Conservation (phyloP, 805 yeast genomes). For the Candida ipomoeae region DNA sequence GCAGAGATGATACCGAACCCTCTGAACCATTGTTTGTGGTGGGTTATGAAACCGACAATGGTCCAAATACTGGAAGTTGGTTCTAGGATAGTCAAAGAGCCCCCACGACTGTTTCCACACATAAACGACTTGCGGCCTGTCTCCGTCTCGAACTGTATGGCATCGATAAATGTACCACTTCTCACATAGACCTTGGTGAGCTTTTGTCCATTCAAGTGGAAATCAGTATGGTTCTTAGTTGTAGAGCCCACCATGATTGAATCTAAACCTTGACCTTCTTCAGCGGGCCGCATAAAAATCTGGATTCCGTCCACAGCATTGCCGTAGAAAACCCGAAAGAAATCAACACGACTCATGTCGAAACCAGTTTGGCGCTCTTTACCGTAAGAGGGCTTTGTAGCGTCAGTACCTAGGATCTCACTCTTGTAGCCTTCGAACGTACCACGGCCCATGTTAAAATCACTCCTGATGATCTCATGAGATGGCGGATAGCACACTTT, state of each 20-base stretch:
- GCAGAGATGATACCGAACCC: constrained; percentile 69
- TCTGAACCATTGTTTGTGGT: constrained; percentile 64
- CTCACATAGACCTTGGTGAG: constrained; percentile 60
- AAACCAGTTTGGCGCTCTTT: constrained; percentile 20
- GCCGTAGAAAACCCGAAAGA: constrained; percentile 68
- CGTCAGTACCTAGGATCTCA: constrained; percentile 24
- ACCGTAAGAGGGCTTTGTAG: constrained; percentile 9
- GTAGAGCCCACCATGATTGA: constrained; percentile 46
- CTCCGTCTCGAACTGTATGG: constrained; percentile 64
- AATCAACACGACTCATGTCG: constrained; percentile 38
- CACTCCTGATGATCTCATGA: constrained; percentile 24
- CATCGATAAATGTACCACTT: constrained; percentile 89
- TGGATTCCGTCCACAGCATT: constrained; percentile 78
- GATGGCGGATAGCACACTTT: constrained; percentile 17
- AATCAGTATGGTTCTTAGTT: constrained; percentile 51
- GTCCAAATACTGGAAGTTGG: constrained; percentile 56
- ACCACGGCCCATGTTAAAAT: constrained; percentile 44
- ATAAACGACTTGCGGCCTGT: constrained; percentile 49
- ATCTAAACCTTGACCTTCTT: not conserved
- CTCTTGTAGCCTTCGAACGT: constrained; percentile 36
- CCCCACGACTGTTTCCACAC: constrained; percentile 69
- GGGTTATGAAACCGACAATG: constrained; percentile 71
- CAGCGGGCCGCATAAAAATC: constrained; percentile 30
- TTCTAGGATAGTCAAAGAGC: constrained; percentile 48
- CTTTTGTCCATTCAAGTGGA: constrained; percentile 56